Evolutionary conservation across 169 alveolate species (phyloP).

Genomic region (Eimeria necatrix): DNA sequence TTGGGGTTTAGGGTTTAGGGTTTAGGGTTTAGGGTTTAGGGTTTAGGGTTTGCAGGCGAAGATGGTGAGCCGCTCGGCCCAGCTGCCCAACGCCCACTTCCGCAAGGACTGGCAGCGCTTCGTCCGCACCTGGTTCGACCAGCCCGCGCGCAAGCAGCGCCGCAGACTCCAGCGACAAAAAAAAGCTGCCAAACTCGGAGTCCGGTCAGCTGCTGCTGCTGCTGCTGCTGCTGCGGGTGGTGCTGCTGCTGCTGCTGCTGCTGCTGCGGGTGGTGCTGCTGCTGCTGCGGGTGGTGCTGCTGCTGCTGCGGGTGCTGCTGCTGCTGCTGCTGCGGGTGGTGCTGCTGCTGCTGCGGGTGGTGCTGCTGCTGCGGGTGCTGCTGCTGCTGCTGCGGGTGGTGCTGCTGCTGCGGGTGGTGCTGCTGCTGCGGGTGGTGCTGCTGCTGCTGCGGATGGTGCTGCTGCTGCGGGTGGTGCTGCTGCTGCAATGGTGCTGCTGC

Average conservation of each 20-base stretch:
- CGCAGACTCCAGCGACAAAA: slow-evolving; percentile 95
- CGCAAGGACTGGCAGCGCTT: slow-evolving; percentile 98
- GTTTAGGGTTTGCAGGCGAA: not conserved
- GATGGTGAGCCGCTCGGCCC: slow-evolving; percentile 97
- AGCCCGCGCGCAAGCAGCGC: slow-evolving; percentile 97
- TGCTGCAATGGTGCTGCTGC: too few relatives aligned
- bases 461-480: too few relatives aligned
- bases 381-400: too few relatives aligned
- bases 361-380: too few relatives aligned
- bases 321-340: too few relatives aligned
- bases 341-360: too few relatives aligned
- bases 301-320: too few relatives aligned
- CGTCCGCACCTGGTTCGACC: slow-evolving; percentile 98
- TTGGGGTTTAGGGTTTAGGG: too few relatives aligned
- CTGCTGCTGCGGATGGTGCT: too few relatives aligned
- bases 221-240: not conserved
- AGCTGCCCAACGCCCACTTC: slow-evolving; percentile 98
- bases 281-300: slow-evolving; percentile 96
- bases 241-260: slow-evolving; percentile 95
- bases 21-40: not conserved
- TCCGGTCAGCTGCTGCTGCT: slow-evolving; percentile 7
- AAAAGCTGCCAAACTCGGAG: slow-evolving; percentile 90
- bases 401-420: too few relatives aligned
- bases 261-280: slow-evolving; percentile 84
- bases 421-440: too few relatives aligned